phyloP scores from a whole-genome alignment of 495 filamentous ascomycete genomes.

The Amorphotheca resinae region DNA sequence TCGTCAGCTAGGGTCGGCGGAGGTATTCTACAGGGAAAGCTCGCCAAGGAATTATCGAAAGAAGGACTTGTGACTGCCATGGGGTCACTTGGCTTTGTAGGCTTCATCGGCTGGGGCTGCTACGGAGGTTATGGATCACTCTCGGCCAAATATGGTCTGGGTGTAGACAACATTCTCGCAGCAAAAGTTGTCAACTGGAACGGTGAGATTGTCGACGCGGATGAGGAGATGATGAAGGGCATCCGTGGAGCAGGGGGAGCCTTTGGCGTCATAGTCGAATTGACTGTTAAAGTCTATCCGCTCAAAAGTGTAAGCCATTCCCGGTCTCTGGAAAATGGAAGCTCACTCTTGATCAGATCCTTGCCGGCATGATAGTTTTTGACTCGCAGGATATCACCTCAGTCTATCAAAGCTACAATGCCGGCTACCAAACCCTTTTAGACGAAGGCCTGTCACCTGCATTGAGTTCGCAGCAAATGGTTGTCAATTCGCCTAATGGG shows the following conservation, averaged over 20 bases:
- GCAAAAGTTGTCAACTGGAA: conserved; percentile 26
- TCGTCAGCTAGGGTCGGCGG: conserved; percentile 27
- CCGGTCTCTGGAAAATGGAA: background rate
- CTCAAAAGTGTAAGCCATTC: conserved; percentile 20
- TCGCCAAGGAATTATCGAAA: conserved; percentile 20
- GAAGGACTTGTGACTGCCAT: conserved; percentile 23
- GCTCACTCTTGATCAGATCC: conserved; percentile 14
- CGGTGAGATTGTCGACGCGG: conserved; percentile 25
- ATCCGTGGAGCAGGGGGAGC: conserved; percentile 29
- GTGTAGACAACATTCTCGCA: conserved; percentile 29
- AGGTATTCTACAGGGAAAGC: conserved; percentile 22
- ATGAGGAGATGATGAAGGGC: conserved; percentile 23
- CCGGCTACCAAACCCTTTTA: conserved; percentile 14
- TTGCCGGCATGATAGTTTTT: conserved; percentile 26
- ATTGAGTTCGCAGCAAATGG: conserved; percentile 22
- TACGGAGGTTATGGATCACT: conserved; percentile 30
- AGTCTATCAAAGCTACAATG: conserved; percentile 20
- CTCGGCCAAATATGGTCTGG: conserved; percentile 24
- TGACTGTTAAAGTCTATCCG: conserved; percentile 20
- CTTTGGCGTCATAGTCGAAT: conserved; percentile 30
- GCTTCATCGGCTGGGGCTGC: conserved; percentile 28
- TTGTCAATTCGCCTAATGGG: conserved; percentile 20
- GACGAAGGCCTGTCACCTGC: conserved; percentile 18
- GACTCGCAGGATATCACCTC: conserved; percentile 20
- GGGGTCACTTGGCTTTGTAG: conserved; percentile 22